Base-by-base conservation (phyloP, 169 alveolate genomes). In the Fabrea salina region DNA sequence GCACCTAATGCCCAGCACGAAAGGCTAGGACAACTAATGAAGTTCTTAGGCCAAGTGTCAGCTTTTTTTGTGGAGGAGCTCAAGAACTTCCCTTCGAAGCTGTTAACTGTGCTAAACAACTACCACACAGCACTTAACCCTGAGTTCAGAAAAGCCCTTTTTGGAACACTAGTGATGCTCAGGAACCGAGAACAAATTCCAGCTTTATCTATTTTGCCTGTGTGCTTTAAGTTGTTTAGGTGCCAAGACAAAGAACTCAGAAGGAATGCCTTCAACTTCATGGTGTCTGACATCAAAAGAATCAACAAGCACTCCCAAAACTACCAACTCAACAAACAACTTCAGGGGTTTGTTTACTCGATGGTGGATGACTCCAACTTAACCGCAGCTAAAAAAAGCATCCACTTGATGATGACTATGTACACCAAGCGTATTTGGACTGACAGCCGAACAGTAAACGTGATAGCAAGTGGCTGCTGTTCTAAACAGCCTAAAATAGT, bases 371-470 rank as follows among this genome's bases (percentile, higher is more conserved):
- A 86, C 61, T 82, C 93, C 1, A 85, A 85, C 58, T 85, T 86
- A 54, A 83, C 83, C 72, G 86, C 89, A 33, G 89, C 93, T 50
- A 86, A 86, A 72, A 84, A 85, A 72, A 66, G 92, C 5, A 44
- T 90, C 22, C 80, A 70, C 66, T 84, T 90, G 7, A 59, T 90
- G 68, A 79, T 87, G 59, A 85, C 83, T n/a, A 85, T 90, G 43
- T 90, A 91, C 49, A 88, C 85, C 66, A 87, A 82, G 76, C 82
- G 81, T 50, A 82, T 91, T 2, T 91, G 95, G 91, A 87, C 82
- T 54, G 95, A 91, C 78, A 87, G 86, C 7, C 85, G 90, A 67
- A 87, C 93, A n/a, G 84, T 91, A 22, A 91, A 91, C 56, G 87
- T 85, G 25, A 64, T 91, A 22, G 86, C 93, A 32, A 83, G 83